phyloP scores from a whole-genome alignment of 192 early-diverging fungal species.

The Backusella sp. region DNA sequence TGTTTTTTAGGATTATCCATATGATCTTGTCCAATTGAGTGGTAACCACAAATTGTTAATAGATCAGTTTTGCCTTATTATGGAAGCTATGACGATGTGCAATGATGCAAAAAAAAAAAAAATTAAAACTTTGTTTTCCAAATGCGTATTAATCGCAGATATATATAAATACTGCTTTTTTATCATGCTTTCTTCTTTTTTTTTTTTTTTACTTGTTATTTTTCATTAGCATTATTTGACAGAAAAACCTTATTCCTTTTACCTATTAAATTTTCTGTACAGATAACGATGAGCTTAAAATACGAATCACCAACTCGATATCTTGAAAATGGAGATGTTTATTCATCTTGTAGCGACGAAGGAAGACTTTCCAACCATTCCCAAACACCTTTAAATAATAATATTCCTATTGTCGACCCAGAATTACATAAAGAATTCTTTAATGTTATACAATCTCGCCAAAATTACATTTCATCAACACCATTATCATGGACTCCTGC shows the following conservation, averaged over 20 bases:
- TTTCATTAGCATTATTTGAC: background rate
- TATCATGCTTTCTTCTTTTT: background rate
- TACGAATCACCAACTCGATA: slow-evolving; percentile 14
- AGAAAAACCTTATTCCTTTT: background rate
- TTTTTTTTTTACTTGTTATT: background rate
- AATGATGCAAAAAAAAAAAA: background rate
- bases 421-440: slow-evolving; percentile 26
- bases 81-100: background rate
- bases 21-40: background rate
- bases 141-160: background rate
- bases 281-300: slow-evolving; percentile 8
- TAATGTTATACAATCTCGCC: slow-evolving; percentile 26
- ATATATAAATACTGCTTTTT: background rate
- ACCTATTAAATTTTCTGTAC: background rate
- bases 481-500: background rate
- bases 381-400: slow-evolving; percentile 7
- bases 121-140: background rate
- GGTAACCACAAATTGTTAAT: background rate
- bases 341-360: background rate
- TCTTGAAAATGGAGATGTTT: background rate
- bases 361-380: slow-evolving; percentile 3
- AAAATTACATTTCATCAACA: background rate
- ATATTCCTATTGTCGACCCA: slow-evolving; percentile 11
- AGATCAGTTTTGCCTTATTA: background rate
- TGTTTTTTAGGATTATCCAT: background rate